Base-by-base conservation (phyloP, 768 basidiomycete genomes). In the Boletus sensibilis region DNA sequence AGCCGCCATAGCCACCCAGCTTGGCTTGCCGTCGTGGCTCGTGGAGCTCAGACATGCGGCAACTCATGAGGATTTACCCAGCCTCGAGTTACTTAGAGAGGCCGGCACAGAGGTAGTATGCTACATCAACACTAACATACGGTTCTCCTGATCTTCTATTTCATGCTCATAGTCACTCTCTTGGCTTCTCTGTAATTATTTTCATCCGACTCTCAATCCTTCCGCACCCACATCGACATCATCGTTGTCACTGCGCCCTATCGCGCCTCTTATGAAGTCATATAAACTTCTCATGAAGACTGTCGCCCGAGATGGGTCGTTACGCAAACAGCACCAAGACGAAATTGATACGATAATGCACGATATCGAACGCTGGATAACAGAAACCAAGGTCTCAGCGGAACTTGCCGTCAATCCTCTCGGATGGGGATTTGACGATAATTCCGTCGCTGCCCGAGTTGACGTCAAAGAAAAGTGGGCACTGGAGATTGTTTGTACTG, bases 41-140 rank as follows among this genome's bases (percentile, higher is more conserved):
- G 94, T 99, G 13, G 92, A 96, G 62, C 78, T 98, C 12, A 81
- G 97, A 39, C 97, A 98, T 75, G 92, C 93, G 27, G 92, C 92
- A 13, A 99, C 97, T 1, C 97, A 98, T 65, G 96, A 98, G 66
- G 92, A 96, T 57, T 75, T 98, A 13, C 97, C 96, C 0, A 87
- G 87, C 60, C 76, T 98, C 11, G 84, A 87, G 51, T 72, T 94
- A 5, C 78, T 97, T 18, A 81, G 88, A 52, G 85, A 91, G 56
- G 94, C 86, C 0, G 83, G 87, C 33, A 77, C 79, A 53, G 88
- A 95, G 81, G 93, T 82, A 58, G 23, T 47, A 42, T 40, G 21
- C 11, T 23, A 45, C 49, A 56, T 56, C 34, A 57, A 50, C 60
- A 38, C 21, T 14, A 3, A 49, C 16, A 25, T 52, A 12, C 20